phyloP scores from a whole-genome alignment of 139 green algal genomes.

The Monoraphidium neglectum region DNA sequence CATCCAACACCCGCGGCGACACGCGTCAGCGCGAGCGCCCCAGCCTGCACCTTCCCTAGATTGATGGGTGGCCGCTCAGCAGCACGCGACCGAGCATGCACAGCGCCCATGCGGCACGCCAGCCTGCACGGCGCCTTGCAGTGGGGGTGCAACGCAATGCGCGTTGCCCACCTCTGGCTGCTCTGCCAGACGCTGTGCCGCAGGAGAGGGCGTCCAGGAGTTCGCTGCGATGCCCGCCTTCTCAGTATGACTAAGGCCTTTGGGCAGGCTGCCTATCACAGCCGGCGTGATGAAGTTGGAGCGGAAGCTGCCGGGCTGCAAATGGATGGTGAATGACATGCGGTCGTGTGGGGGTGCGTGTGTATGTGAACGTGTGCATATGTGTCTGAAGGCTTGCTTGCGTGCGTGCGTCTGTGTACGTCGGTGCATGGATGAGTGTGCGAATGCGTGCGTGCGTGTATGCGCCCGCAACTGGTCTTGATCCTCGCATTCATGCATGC shows the following conservation, averaged over 20 bases:
- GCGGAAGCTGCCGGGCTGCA: neutral
- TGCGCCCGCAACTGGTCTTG: neutral
- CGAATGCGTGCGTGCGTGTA: neutral
- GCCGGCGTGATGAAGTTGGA: slow-evolving; percentile 24
- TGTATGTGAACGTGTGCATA: neutral
- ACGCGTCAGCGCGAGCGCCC: slow-evolving; percentile 63
- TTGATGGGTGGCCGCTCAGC: neutral
- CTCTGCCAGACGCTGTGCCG: neutral
- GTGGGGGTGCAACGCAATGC: neutral
- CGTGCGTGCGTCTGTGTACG: neutral
- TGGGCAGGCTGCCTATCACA: slow-evolving; percentile 14
- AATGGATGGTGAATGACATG: too few relatives aligned
- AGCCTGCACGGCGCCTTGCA: neutral
- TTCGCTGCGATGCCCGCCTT: neutral
- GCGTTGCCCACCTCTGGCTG: neutral
- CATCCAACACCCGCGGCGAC: slow-evolving; percentile 49
- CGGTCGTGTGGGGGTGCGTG: neutral
- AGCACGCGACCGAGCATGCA: neutral
- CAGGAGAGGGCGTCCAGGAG: neutral
- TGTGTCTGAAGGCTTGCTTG: neutral
- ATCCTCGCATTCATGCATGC: too few relatives aligned
- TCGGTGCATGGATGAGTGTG: neutral
- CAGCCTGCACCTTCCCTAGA: neutral
- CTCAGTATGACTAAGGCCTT: neutral
- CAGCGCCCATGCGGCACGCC: neutral